phyloP scores from a whole-genome alignment of 2,329 filamentous ascomycete species.

The Eurotiales sp. region DNA sequence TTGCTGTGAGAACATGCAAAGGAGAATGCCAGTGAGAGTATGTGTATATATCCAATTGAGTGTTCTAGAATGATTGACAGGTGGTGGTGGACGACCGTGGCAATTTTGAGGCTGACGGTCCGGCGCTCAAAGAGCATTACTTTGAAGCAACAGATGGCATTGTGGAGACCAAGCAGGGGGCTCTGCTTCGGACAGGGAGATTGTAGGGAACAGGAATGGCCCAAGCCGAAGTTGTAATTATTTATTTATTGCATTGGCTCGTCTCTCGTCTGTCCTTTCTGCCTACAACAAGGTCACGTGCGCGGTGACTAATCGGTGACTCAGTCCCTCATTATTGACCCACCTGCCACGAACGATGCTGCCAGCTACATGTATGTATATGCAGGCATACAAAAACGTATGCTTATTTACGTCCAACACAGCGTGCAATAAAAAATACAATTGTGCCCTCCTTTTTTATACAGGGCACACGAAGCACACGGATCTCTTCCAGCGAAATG shows the following conservation, averaged over 20 bases:
- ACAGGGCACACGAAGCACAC: no score
- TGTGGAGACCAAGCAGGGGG: background rate
- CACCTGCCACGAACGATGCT: background rate
- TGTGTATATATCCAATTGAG: no score
- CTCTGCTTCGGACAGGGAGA: background rate
- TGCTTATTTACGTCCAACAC: no score
- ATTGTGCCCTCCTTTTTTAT: no score
- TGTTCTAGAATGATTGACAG: background rate
- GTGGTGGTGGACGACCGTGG: background rate
- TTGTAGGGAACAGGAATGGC: background rate
- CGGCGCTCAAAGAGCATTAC: slow-evolving; percentile 5
- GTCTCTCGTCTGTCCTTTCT: no score
- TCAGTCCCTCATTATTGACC: background rate
- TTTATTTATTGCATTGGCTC: background rate
- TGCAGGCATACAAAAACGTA: no score
- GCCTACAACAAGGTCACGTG: slow-evolving; percentile 5
- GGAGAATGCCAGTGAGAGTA: no score
- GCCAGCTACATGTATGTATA: no score
- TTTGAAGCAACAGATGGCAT: slow-evolving; percentile 1
- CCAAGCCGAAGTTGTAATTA: background rate
- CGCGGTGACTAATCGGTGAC: slow-evolving; percentile 1
- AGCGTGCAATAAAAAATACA: no score
- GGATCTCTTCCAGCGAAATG: no score
- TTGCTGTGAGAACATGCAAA: background rate
- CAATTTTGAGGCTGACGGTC: background rate